Conservation (phyloP, 495 filamentous ascomycete species). For the Thozetella sp. region DNA sequence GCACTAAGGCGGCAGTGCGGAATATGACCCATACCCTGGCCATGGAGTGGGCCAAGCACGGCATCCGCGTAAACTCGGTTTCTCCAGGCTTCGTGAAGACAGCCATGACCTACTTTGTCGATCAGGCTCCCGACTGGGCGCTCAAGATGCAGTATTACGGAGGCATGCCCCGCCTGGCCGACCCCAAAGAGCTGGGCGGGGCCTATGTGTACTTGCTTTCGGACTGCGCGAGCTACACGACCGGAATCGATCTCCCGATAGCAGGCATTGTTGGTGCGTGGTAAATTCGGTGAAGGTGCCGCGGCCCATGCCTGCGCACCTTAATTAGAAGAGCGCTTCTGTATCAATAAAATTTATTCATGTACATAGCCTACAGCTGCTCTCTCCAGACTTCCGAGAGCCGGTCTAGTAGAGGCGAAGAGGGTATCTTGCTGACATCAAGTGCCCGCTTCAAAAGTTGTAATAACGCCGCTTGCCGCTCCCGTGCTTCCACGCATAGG, state of each 20-base stretch:
- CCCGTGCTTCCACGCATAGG: too few relatives aligned
- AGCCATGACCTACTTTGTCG: conserved; percentile 54
- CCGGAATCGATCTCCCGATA: neutral
- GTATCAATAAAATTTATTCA: too few relatives aligned
- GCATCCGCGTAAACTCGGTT: conserved; percentile 65
- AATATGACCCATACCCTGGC: neutral
- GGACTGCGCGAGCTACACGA: neutral
- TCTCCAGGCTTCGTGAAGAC: conserved; percentile 53
- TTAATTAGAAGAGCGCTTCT: too few relatives aligned
- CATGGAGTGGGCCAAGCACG: conserved; percentile 15
- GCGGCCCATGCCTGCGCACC: too few relatives aligned
- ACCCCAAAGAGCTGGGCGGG: conserved; percentile 45
- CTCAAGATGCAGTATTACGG: conserved; percentile 58
- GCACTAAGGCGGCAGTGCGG: neutral
- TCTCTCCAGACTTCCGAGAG: too few relatives aligned
- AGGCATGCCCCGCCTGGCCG: conserved; percentile 65
- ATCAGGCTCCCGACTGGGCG: conserved; percentile 55
- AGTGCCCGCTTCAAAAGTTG: too few relatives aligned
- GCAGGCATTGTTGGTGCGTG: neutral
- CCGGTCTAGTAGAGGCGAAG: too few relatives aligned
- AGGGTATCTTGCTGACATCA: too few relatives aligned
- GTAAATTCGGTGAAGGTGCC: too few relatives aligned
- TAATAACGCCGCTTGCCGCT: too few relatives aligned
- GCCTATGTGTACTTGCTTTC: conserved; percentile 23
- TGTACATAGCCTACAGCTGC: too few relatives aligned